phyloP scores from a whole-genome alignment of 768 basidiomycete species.

The Russula vinacea region DNA sequence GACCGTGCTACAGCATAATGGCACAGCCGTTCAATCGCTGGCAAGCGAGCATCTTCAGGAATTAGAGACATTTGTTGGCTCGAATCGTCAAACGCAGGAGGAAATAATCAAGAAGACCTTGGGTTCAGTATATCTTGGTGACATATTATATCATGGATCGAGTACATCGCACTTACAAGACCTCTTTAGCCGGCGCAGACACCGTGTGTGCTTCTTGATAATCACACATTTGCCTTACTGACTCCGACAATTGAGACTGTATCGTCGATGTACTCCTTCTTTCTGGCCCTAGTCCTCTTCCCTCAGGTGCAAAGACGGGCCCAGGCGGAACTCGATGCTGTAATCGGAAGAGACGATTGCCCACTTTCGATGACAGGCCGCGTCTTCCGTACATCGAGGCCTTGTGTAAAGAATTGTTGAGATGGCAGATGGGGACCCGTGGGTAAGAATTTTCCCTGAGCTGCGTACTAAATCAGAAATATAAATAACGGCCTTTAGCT shows the following conservation, averaged over 20 bases:
- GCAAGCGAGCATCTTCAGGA: background rate
- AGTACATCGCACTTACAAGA: background rate
- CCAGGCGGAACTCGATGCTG: conserved; percentile 34
- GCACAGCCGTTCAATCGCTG: background rate
- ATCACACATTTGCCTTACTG: background rate
- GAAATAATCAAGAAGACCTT: background rate
- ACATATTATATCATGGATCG: background rate
- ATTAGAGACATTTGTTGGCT: background rate
- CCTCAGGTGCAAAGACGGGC: conserved; percentile 18
- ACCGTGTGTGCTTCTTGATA: background rate
- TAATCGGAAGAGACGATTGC: conserved; percentile 34
- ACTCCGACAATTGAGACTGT: conserved; percentile 5
- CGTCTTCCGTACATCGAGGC: conserved; percentile 1
- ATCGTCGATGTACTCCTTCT: conserved; percentile 6
- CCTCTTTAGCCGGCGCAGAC: conserved; percentile 12
- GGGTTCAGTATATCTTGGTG: conserved; percentile 13
- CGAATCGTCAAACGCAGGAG: conserved; percentile 10
- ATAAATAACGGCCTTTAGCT: background rate
- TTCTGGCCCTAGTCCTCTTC: conserved; percentile 10
- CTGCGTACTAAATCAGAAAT: background rate
- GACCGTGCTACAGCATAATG: background rate
- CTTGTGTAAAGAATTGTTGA: background rate
- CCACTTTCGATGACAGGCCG: conserved; percentile 32
- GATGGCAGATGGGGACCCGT: background rate
- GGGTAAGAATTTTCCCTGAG: conserved; percentile 13